A percentile compares a stretch with the other conserved stretches of the same genome.
Evolutionary conservation across 2,329 filamentous ascomycete species (phyloP).

Genomic region (Penicillium sp.): DNA sequence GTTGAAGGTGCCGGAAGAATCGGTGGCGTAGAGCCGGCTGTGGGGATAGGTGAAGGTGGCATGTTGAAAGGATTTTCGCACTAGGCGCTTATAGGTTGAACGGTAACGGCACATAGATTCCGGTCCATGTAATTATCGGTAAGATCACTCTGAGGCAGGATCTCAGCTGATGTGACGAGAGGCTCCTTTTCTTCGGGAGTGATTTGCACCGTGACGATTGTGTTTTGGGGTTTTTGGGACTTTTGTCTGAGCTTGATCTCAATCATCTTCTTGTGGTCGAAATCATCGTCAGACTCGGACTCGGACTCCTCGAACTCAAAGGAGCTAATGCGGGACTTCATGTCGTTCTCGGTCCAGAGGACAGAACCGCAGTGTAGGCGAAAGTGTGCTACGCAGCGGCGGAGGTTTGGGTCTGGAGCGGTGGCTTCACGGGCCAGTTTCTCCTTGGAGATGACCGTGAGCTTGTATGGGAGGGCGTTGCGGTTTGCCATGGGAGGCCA

Average conservation of each 20-base stretch:
- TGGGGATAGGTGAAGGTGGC: background rate
- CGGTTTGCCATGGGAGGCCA: conserved; percentile 38
- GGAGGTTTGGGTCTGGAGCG: conserved; percentile 35
- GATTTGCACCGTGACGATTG: conserved; percentile 1
- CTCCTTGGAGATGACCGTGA: conserved; percentile 37
- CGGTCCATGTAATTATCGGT: background rate
- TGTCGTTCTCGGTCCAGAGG: conserved; percentile 36
- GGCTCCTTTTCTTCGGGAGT: background rate
- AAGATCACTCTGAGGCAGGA: background rate
- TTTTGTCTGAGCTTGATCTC: background rate
- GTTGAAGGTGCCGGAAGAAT: background rate
- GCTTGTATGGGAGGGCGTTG: conserved; percentile 35
- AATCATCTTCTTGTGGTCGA: conserved; percentile 7
- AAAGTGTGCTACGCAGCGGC: conserved; percentile 37
- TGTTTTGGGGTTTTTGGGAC: background rate
- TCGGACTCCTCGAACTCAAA: conserved; percentile 34
- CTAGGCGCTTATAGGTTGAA: conserved; percentile 12
- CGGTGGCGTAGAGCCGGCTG: background rate
- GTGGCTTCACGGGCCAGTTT: conserved; percentile 37
- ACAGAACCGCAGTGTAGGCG: conserved; percentile 35
- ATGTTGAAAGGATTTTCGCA: background rate
- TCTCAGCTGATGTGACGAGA: background rate
- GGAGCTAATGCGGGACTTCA: conserved; percentile 37
- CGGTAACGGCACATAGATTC: conserved; percentile 3
- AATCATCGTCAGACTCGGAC: conserved; percentile 30